These are phyloP conservation scores for Xanthoceras sorbifolium DNA, from an alignment of 345 rosid species.

Conservation along the genomic window DNA sequence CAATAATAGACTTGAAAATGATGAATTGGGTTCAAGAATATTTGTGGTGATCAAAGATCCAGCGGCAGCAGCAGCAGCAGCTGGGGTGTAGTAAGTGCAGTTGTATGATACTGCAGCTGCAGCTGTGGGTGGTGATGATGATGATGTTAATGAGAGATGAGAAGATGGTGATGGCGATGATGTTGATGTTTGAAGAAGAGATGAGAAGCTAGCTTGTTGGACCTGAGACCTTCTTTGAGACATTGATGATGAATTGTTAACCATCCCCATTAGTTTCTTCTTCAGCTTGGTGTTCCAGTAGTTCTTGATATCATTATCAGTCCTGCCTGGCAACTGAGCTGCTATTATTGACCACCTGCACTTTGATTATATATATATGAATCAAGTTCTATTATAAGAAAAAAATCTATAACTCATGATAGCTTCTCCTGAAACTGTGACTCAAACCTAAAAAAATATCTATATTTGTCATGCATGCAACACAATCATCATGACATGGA, in stretches of 20 bases:
- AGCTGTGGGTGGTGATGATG: too few species aligned
- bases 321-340: neutral
- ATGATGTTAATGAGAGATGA: slow-evolving; percentile 26
- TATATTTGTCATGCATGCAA: slow-evolving; percentile 1
- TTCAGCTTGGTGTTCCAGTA: neutral
- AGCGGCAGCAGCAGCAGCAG: slow-evolving; percentile 21
- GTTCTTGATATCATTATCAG: neutral
- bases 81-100: slow-evolving; percentile 18
- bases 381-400: slow-evolving; percentile 9
- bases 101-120: slow-evolving; percentile 26
- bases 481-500: neutral
- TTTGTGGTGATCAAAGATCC: slow-evolving; percentile 24
- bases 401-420: slow-evolving; percentile 3
- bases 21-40: slow-evolving; percentile 28
- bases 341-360: slow-evolving; percentile 15
- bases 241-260: slow-evolving; percentile 3
- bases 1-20: slow-evolving; percentile 39
- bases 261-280: slow-evolving; percentile 56
- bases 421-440: neutral
- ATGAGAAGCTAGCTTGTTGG: slow-evolving; percentile 30
- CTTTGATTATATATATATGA: slow-evolving; percentile 13
- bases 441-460: neutral
- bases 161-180: slow-evolving; percentile 35
- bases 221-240: slow-evolving; percentile 35
- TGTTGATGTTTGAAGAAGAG: slow-evolving; percentile 35